Evolutionary conservation across 2,329 filamentous ascomycete genomes (phyloP).

Genomic region (Herpotrichia juniperi): DNA sequence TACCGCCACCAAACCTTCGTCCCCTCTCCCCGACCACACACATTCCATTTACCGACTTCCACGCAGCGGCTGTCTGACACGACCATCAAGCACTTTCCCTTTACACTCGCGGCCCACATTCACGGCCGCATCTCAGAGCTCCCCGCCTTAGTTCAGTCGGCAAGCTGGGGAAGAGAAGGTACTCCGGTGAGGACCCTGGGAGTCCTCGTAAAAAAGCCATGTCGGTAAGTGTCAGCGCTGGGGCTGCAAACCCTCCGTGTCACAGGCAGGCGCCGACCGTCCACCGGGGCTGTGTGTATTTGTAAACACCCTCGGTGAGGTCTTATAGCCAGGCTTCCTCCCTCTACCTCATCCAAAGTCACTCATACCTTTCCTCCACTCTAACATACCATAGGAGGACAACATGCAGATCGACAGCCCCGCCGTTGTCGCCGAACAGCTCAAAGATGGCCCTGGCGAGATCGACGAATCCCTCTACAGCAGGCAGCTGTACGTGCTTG

Average conservation of each 20-base stretch:
- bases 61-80: background rate
- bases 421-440: conserved; percentile 63
- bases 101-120: conserved; percentile 1
- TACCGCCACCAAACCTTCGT: conserved; percentile 1
- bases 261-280: conserved; percentile 13
- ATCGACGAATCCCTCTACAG: conserved; percentile 73
- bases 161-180: conserved; percentile 53
- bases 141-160: conserved; percentile 32
- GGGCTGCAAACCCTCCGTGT: conserved; percentile 3
- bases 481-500: conserved; percentile 72
- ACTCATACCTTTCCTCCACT: background rate
- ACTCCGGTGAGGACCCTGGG: conserved; percentile 45
- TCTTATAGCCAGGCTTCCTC: conserved; percentile 6
- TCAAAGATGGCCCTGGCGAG: conserved; percentile 64
- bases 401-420: conserved; percentile 69
- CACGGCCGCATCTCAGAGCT: conserved; percentile 27
- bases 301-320: conserved; percentile 23
- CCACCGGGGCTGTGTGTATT: conserved; percentile 32
- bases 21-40: background rate
- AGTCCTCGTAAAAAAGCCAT: conserved; percentile 49
- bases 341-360: background rate
- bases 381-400: conserved; percentile 47
- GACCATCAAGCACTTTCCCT: conserved; percentile 1
- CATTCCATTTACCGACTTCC: background rate
- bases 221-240: conserved; percentile 40